Percentiles rank a stretch among this genome's conserved stretches.
Conservation (phyloP, 495 filamentous ascomycete genomes). For the Hyaloscypha bicolor region DNA sequence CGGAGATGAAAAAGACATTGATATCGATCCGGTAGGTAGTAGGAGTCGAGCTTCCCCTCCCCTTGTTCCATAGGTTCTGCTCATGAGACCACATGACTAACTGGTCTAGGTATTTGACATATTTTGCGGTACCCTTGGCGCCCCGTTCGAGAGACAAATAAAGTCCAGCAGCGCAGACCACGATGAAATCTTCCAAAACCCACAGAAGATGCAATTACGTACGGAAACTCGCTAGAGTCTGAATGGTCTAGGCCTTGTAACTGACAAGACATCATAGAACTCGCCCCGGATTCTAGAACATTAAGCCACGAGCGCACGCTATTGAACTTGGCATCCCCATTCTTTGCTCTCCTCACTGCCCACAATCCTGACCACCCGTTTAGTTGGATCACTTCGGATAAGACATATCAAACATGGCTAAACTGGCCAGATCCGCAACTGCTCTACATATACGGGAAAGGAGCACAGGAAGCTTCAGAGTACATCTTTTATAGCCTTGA, state of each 20-base stretch:
- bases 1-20: constrained; percentile 5
- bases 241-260: neutral
- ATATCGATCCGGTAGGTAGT: neutral
- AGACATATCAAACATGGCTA: constrained; percentile 1
- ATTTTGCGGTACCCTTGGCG: constrained; percentile 14
- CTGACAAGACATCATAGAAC: constrained; percentile 3
- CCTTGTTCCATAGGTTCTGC: neutral
- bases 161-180: constrained; percentile 6
- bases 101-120: constrained; percentile 7
- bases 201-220: constrained; percentile 6
- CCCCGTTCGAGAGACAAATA: constrained; percentile 23
- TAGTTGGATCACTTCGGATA: constrained; percentile 4
- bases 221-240: neutral
- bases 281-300: neutral
- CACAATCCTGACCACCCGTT: neutral
- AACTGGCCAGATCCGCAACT: neutral
- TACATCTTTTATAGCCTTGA: constrained; percentile 11
- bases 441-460: constrained; percentile 6
- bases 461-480: neutral
- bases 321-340: constrained; percentile 1
- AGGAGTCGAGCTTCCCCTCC: neutral
- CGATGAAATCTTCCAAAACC: constrained; percentile 10
- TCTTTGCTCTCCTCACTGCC: constrained; percentile 1
- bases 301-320: constrained; percentile 6
- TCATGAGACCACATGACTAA: neutral